Base-by-base conservation (phyloP, 495 filamentous ascomycete species). In the Tetracladium setigerum region DNA sequence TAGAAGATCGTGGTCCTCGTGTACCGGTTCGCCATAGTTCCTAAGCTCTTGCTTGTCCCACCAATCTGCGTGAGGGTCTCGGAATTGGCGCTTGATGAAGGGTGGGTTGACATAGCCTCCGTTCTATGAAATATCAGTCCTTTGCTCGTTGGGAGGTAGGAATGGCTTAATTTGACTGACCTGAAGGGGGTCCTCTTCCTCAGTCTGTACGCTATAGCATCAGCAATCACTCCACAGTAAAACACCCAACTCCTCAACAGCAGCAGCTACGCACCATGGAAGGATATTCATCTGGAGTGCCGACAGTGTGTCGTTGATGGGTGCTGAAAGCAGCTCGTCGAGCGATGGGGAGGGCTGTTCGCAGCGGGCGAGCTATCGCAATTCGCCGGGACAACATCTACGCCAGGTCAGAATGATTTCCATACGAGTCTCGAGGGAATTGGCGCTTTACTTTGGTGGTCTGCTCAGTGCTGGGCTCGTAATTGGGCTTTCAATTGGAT, bases 1-100 rank as follows among this genome's bases (percentile, higher is more conserved):
- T 16, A 97, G 74, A 44, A 95, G 81, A 64, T 99, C 94, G 61
- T 97, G 83, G 66, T 99, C 94, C 67, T 99, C 94, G 65, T 99
- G 91, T 22, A 95, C 79, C 4, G 89, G 85, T 67, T 99, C 94
- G 58, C 89, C 89, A 57, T 82, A 99, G 72, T 97, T 95, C 48
- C 90, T 82, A 57, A 90, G 84, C 64, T 95, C 91, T 62, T 97
- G 90, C 72, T 88, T 84, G 66, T 97, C 90, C 91, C 91, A 97
- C 88, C 89, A 97, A 62, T 88, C 84, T 57, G 67, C 91, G 61
- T 97, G 78, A 31, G 94, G 94, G 62, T 97, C 94, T 63, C 94
- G 87, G 68, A 85, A 82, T 61, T 84, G 78, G 53, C 90, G 86
- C 71, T 92, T 95, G 59, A 86, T 67, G 31, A 69, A 71, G 10